Base-by-base conservation (phyloP, 768 basidiomycete species). In the Amanita phalloides region DNA sequence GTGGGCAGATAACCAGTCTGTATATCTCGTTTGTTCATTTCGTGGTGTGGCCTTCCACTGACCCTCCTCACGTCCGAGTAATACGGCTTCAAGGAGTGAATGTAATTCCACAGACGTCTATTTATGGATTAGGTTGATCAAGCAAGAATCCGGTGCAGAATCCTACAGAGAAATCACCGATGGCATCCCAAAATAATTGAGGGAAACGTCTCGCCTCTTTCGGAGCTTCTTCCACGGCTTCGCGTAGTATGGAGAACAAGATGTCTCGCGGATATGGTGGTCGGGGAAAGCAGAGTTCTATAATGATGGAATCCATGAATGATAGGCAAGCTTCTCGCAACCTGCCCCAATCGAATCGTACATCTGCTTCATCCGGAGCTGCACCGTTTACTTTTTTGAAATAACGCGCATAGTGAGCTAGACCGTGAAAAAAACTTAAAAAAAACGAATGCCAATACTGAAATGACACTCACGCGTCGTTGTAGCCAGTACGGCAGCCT, bases 231-330 rank as follows among this genome's bases (percentile, higher is more conserved):
- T 82, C 77, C 10, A 85, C 70, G 8, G 84, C 81, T 39, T 90
- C 86, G 48, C 74, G 76, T 25, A 92, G 71, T 25, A 87, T 74
- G 52, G 78, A 73, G 57, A 79, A 80, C 23, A 92, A 62, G 39
- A 90, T 70, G 47, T 74, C 71, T 61, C 76, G 79, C 4, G 86
- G 83, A 64, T 86, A 86, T 0, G 72, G 70, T 2, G 81, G 81
- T 44, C 71, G 68, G 4, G 90, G 89, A 56, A 91, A 82, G 59
- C 83, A 86, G 5, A 92, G 66, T 61, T 92, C 90, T 53, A 91
- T 77, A 55, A 92, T 77, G 53, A 90, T 85, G 0, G 86, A 88
- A 64, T 90, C 89, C 45, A 90, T 65, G 67, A 89, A 90, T 3
- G 90, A 91, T 58, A 75, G 74, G 57, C 84, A 79, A 20, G 82